Percentiles rank a stretch among this genome's conserved stretches.
phyloP scores from a whole-genome alignment of 495 filamentous ascomycete species.

The Penicillium desertorum region DNA sequence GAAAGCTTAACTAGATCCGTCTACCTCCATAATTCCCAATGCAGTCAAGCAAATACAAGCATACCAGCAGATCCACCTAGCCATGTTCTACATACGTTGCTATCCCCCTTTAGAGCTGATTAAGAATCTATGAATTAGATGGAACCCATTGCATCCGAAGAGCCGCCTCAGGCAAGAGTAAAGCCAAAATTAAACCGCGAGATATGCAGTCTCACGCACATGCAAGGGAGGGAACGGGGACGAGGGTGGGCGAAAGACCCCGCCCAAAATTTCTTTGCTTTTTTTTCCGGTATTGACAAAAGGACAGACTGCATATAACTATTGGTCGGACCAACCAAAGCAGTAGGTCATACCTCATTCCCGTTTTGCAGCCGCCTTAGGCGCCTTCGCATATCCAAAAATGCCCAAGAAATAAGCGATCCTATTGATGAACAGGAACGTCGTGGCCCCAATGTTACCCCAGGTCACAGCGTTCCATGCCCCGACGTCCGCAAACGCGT shows the following conservation, averaged over 20 bases:
- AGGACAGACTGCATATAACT: not conserved
- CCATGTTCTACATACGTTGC: not conserved
- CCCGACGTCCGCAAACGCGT: conserved; percentile 50
- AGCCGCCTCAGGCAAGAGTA: conserved; percentile 4
- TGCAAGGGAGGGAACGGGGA: not conserved
- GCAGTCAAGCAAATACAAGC: not conserved
- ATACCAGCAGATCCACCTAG: not conserved
- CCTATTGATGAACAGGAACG: conserved; percentile 54
- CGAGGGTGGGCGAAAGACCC: not conserved
- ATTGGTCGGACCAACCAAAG: not conserved
- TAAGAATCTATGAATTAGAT: conserved; percentile 2
- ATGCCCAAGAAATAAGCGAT: conserved; percentile 56
- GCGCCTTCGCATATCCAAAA: conserved; percentile 49
- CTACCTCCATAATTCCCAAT: not conserved
- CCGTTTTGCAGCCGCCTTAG: conserved; percentile 29
- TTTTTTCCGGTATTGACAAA: not conserved
- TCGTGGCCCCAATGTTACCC: conserved; percentile 69
- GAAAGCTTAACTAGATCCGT: not conserved
- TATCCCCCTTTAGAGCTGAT: not conserved
- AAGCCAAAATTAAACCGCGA: not conserved
- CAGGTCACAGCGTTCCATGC: conserved; percentile 69
- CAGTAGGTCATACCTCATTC: conserved; percentile 15
- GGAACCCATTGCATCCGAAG: conserved; percentile 9
- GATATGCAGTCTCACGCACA: not conserved
- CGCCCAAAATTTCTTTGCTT: not conserved